Percentiles rank a stretch among this genome's conserved stretches.
Evolutionary conservation across 257 asterid genomes (phyloP).

Genomic region (Gentiana macrophylla): DNA sequence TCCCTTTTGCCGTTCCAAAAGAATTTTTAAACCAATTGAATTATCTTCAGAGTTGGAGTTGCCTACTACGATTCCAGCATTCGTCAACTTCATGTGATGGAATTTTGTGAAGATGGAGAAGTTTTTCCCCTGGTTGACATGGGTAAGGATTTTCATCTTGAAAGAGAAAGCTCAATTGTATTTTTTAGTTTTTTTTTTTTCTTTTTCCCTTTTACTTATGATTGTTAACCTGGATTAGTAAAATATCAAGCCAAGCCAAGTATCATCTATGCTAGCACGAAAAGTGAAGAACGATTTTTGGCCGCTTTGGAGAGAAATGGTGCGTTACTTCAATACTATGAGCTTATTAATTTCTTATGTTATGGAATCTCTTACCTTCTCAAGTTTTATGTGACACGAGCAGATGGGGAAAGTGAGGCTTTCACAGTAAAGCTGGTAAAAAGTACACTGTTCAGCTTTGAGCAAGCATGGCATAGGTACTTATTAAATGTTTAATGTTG

Average conservation of each 20-base stretch:
- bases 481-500: neutral
- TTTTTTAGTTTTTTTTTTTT: neutral
- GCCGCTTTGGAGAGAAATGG: slow-evolving; percentile 75
- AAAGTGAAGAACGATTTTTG: slow-evolving; percentile 76
- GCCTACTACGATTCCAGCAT: slow-evolving; percentile 70
- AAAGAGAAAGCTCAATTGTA: neutral
- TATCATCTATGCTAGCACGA: slow-evolving; percentile 81
- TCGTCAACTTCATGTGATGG: slow-evolving; percentile 75
- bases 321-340: slow-evolving; percentile 22
- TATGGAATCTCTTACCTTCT: slow-evolving; percentile 5
- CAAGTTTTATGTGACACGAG: slow-evolving; percentile 12
- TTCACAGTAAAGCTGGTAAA: slow-evolving; percentile 75
- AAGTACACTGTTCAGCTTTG: slow-evolving; percentile 87
- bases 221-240: slow-evolving; percentile 32
- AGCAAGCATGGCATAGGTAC: slow-evolving; percentile 99
- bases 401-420: slow-evolving; percentile 59
- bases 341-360: slow-evolving; percentile 14
- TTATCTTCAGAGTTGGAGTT: slow-evolving; percentile 69
- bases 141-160: slow-evolving; percentile 38
- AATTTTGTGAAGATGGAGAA: slow-evolving; percentile 83
- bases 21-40: slow-evolving; percentile 4
- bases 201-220: too few relatives aligned
- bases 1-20: neutral
- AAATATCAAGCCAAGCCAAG: slow-evolving; percentile 88
- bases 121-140: slow-evolving; percentile 72